phyloP scores from a whole-genome alignment of 2,329 filamentous ascomycete genomes.

The Penicillium sp. region DNA sequence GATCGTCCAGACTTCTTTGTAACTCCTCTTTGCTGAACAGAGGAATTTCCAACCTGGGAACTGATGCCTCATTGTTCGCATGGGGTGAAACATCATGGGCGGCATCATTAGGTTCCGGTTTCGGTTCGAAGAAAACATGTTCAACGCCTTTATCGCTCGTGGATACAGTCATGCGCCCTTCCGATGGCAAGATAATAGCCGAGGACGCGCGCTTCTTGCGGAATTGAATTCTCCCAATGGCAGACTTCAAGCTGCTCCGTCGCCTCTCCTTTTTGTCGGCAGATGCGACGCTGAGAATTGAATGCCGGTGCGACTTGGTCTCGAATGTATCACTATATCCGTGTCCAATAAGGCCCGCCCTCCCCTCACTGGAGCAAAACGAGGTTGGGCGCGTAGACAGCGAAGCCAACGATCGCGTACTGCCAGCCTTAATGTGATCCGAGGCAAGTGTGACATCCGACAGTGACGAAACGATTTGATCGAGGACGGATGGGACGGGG shows the following conservation, averaged over 20 bases:
- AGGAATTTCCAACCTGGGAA: conserved; percentile 34
- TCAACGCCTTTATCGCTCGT: conserved; percentile 28
- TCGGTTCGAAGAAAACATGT: conserved; percentile 40
- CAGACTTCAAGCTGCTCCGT: conserved; percentile 34
- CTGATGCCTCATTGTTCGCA: conserved; percentile 18
- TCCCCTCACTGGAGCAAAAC: conserved; percentile 39
- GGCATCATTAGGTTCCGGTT: conserved; percentile 6
- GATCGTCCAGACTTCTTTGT: conserved; percentile 37
- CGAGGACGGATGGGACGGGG: conserved; percentile 21
- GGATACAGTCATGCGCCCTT: conserved; percentile 30
- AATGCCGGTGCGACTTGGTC: conserved; percentile 24
- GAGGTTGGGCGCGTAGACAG: conserved; percentile 43
- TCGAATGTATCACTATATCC: conserved; percentile 19
- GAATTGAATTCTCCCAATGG: conserved; percentile 39
- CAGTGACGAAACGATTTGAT: conserved; percentile 33
- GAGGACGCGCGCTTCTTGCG: conserved; percentile 37
- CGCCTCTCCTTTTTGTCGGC: conserved; percentile 33
- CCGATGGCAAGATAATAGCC: conserved; percentile 28
- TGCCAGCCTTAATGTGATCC: conserved; percentile 31
- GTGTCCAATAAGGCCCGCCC: conserved; percentile 15
- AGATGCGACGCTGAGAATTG: conserved; percentile 30
- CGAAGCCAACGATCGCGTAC: conserved; percentile 41
- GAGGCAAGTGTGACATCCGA: conserved; percentile 36
- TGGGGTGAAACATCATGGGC: neutral
- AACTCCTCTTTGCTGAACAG: conserved; percentile 37